Conservation (phyloP, 2,329 filamentous ascomycete genomes). For the Fusarium sp. region DNA sequence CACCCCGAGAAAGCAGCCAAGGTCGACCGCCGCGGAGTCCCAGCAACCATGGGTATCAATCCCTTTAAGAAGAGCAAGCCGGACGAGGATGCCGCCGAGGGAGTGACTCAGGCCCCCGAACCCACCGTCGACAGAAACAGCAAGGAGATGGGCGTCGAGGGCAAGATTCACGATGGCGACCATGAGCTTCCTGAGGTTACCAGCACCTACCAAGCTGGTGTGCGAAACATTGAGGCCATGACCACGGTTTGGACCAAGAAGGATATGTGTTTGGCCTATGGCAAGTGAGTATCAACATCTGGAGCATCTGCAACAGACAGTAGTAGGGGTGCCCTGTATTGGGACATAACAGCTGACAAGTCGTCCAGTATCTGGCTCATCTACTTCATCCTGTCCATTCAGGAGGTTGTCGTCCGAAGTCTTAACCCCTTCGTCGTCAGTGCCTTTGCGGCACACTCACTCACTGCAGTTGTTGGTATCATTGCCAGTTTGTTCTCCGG, state of each 20-base stretch:
- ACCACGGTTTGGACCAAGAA: constrained; percentile 54
- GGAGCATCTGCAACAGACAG: background rate
- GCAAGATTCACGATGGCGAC: constrained; percentile 43
- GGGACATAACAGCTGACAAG: background rate
- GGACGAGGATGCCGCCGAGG: background rate
- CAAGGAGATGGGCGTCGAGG: constrained; percentile 20
- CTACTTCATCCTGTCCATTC: constrained; percentile 57
- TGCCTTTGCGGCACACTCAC: constrained; percentile 58
- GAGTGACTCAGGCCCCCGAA: background rate
- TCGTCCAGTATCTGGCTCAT: constrained; percentile 52
- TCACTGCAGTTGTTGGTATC: constrained; percentile 60
- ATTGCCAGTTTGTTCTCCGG: constrained; percentile 62
- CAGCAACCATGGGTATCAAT: constrained; percentile 13
- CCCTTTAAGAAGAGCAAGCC: constrained; percentile 5
- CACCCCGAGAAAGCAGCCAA: background rate
- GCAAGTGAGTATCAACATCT: constrained; percentile 49
- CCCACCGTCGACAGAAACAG: background rate
- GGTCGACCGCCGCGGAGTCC: background rate
- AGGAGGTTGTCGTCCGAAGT: constrained; percentile 49
- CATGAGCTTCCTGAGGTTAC: constrained; percentile 42
- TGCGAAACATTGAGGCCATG: constrained; percentile 60
- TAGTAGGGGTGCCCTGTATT: background rate
- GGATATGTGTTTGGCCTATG: constrained; percentile 56
- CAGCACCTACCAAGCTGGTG: constrained; percentile 52
- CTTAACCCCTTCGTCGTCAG: constrained; percentile 57